Base-by-base conservation (phyloP, 1,284 basidiomycete genomes). In the Apiotrichum sp. region DNA sequence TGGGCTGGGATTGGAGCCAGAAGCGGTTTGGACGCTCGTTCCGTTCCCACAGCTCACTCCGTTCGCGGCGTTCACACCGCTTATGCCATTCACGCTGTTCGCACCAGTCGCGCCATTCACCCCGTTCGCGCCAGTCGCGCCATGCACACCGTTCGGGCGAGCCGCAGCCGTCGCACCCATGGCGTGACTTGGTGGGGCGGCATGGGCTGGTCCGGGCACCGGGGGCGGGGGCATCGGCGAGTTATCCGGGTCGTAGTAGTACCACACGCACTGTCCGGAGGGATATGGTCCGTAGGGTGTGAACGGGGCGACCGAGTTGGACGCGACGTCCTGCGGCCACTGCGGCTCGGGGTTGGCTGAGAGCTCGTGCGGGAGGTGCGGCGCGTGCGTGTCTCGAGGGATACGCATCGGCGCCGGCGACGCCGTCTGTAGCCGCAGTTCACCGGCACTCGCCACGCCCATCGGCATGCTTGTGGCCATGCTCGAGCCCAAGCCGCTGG, bases 221-320 rank as follows among this genome's bases (percentile, higher is more conserved):
- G 47, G 47, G 10, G 47, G 47, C 6, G 47, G 47, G 1, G 47
- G 47, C 47, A 48, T 48, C 6, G 47, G 47, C 16, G 47, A 48
- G 47, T 48, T 48, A 36, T 48, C 47, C 3, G 47, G 47, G 35
- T 48, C 47, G 22, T 48, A 48, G 47, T 48, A 48, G 47, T 48
- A 48, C 47, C 47, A 48, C 16, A 36, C 34, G 33, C 47, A 48
- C 22, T 36, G 47, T 7, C 47, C 47, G 5, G 47, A 38, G 2
- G 47, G 35, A n/a, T 48, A 48, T 16, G 47, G 47, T 4, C 47
- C 47, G 35, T 48, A 38, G 3, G 47, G 47, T 8, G 10, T 48
- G 16, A 48, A 48, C 1, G 47, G 47, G 6, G 40, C 40, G 10
- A 41, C 40, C n/a, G 47, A 38, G 4, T 9, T 29, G 16, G 35